These are phyloP conservation scores for Silene latifolia DNA, from an alignment of 148 eudicot species.

Conservation along the genomic window DNA sequence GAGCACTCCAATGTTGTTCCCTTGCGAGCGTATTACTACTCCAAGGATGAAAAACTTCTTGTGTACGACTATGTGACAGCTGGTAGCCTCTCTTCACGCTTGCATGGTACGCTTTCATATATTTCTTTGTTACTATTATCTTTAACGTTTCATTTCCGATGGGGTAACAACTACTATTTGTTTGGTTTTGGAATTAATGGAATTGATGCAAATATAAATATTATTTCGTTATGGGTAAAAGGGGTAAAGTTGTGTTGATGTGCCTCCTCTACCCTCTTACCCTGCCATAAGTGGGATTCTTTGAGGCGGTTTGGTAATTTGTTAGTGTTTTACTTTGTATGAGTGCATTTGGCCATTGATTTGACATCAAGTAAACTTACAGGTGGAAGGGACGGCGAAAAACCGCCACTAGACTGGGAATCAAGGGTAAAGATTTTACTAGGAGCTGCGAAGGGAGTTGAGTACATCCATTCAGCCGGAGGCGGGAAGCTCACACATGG, in stretches of 20 bases:
- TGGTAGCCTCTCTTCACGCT: slow-evolving; percentile 62
- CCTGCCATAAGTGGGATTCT: too few relatives aligned
- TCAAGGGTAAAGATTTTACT: slow-evolving; percentile 63
- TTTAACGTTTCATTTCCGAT: too few relatives aligned
- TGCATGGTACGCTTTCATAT: slow-evolving; percentile 58
- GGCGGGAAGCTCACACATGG: slow-evolving; percentile 66
- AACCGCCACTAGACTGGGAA: slow-evolving; percentile 66
- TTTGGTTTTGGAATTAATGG: too few relatives aligned
- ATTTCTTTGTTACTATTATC: neutral
- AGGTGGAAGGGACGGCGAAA: slow-evolving; percentile 64
- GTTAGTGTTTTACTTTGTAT: neutral
- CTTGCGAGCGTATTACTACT: slow-evolving; percentile 83
- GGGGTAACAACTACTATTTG: too few relatives aligned
- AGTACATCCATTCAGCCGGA: slow-evolving; percentile 66
- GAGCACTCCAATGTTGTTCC: slow-evolving; percentile 61
- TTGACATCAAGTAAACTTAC: slow-evolving; percentile 17
- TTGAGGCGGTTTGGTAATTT: too few relatives aligned
- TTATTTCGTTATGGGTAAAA: too few relatives aligned
- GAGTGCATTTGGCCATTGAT: neutral
- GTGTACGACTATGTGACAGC: slow-evolving; percentile 59
- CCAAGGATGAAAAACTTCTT: slow-evolving; percentile 91
- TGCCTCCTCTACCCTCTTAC: too few relatives aligned
- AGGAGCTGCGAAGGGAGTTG: slow-evolving; percentile 77
- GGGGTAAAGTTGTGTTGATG: too few relatives aligned
- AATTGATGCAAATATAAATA: too few relatives aligned